Percentiles rank a stretch among this genome's conserved stretches.
These are phyloP conservation scores for Ascochyta rabiei DNA, from an alignment of 2,329 filamentous ascomycete genomes.

Conservation along the genomic window DNA sequence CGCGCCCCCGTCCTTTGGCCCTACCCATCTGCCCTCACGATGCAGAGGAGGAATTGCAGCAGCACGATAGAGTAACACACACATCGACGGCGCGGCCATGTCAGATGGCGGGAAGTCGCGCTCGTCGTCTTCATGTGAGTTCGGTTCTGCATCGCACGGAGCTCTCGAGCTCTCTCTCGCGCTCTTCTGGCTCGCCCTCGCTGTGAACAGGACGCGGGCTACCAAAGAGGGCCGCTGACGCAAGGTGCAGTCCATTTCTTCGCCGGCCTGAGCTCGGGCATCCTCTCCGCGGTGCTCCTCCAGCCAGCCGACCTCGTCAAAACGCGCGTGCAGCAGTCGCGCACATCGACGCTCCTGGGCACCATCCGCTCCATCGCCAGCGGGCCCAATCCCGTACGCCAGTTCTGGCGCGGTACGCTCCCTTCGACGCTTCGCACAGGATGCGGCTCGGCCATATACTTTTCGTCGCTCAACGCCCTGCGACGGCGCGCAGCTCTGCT, in stretches of 20 bases:
- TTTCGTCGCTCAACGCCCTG: constrained; percentile 82
- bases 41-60: constrained; percentile 4
- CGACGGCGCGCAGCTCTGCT: constrained; percentile 66
- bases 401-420: constrained; percentile 89
- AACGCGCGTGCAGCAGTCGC: constrained; percentile 90
- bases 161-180: constrained; percentile 8
- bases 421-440: constrained; percentile 94
- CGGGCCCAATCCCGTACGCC: constrained; percentile 69
- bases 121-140: constrained; percentile 58
- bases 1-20: neutral
- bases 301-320: constrained; percentile 97
- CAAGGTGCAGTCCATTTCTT: constrained; percentile 71
- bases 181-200: constrained; percentile 12
- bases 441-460: constrained; percentile 92
- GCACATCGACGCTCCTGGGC: constrained; percentile 67
- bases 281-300: constrained; percentile 85
- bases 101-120: constrained; percentile 57
- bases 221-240: constrained; percentile 7
- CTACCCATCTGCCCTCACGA: constrained; percentile 1
- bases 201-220: neutral
- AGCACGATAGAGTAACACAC: constrained; percentile 29
- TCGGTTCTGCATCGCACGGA: neutral
- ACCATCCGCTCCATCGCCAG: constrained; percentile 73
- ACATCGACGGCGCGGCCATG: constrained; percentile 51
- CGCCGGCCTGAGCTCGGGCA: constrained; percentile 85